phyloP scores from a whole-genome alignment of 768 basidiomycete genomes.

The Cystoderma amianthinum region DNA sequence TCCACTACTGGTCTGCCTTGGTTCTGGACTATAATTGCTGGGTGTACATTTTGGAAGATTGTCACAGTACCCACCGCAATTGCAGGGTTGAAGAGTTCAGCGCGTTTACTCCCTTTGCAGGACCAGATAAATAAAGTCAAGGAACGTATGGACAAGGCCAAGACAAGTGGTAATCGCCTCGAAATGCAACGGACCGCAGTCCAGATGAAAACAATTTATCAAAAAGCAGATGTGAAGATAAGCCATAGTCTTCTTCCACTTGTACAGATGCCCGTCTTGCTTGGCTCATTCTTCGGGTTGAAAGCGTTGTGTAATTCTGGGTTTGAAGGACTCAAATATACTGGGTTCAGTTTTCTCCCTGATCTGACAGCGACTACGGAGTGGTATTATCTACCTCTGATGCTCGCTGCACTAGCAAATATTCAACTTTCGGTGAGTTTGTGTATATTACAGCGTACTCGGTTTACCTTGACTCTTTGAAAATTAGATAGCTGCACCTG shows the following conservation, averaged over 20 bases:
- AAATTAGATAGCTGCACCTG: conserved; percentile 37
- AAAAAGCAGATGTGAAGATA: conserved; percentile 56
- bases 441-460: not conserved
- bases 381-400: conserved; percentile 65
- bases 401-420: conserved; percentile 51
- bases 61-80: conserved; percentile 57
- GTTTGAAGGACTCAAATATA: conserved; percentile 66
- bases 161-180: conserved; percentile 25
- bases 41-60: conserved; percentile 55
- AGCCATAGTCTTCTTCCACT: conserved; percentile 44
- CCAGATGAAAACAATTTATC: conserved; percentile 50
- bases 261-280: conserved; percentile 67
- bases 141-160: conserved; percentile 31
- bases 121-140: conserved; percentile 40
- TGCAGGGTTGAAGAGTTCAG: conserved; percentile 46
- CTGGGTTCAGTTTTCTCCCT: conserved; percentile 66
- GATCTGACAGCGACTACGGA: conserved; percentile 70
- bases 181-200: conserved; percentile 48
- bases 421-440: conserved; percentile 58
- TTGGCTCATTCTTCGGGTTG: conserved; percentile 81
- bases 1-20: conserved; percentile 69
- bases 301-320: conserved; percentile 55
- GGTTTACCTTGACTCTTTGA: conserved; percentile 3
- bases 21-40: conserved; percentile 75
- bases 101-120: conserved; percentile 55